A percentile compares a stretch with the other conserved stretches of the same genome.
Evolutionary conservation across 257 asterid species (phyloP).

Genomic region (Fraxinus anomala): DNA sequence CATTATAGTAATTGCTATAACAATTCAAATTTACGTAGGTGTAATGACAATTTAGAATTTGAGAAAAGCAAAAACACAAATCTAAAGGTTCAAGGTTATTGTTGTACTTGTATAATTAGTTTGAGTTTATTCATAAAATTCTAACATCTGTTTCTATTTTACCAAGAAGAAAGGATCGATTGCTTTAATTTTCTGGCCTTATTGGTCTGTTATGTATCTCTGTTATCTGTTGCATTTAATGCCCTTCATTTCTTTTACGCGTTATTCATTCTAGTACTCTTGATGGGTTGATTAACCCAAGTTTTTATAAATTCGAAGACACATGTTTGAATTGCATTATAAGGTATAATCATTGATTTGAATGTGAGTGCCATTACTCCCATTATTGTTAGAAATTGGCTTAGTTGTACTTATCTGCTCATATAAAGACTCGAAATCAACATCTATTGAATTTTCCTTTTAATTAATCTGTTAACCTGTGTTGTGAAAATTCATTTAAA

Average conservation of each 20-base stretch:
- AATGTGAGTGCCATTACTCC: neutral
- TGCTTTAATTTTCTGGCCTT: neutral
- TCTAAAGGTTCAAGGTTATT: neutral
- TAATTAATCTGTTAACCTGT: neutral
- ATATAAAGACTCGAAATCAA: neutral
- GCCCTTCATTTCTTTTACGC: neutral
- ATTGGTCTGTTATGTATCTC: neutral
- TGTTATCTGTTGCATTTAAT: neutral
- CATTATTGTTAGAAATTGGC: neutral
- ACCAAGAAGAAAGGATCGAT: neutral
- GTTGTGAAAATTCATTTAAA: neutral
- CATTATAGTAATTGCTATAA: constrained; percentile 19
- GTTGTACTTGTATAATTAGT: neutral
- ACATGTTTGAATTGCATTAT: neutral
- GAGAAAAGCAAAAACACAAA: neutral
- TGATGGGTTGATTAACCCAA: neutral
- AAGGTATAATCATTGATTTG: neutral
- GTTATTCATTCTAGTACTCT: neutral
- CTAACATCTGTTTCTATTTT: neutral
- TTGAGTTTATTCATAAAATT: neutral
- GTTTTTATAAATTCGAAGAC: neutral
- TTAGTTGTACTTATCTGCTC: neutral
- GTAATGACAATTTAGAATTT: neutral
- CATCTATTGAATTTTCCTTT: neutral
- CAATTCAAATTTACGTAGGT: neutral